Evolutionary conservation across 768 basidiomycete genomes (phyloP).

Genomic region (Hypholoma sublateritium): DNA sequence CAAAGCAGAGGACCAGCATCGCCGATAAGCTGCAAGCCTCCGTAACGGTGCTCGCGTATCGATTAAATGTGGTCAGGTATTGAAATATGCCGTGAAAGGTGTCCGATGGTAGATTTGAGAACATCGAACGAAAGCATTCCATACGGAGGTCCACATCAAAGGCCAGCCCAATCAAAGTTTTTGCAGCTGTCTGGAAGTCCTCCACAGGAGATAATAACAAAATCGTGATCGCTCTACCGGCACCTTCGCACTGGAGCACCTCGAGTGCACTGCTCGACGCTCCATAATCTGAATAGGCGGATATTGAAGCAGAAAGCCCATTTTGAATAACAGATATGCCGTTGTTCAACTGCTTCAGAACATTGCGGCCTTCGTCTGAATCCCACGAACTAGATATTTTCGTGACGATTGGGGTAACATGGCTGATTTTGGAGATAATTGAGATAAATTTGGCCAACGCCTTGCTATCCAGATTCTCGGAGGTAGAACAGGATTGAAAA

Average conservation of each 20-base stretch:
- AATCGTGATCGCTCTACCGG: conserved; percentile 58
- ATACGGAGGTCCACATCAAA: conserved; percentile 88
- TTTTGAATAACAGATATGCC: conserved; percentile 56
- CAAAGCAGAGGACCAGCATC: conserved; percentile 87
- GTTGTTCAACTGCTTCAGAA: conserved; percentile 60
- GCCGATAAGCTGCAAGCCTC: conserved; percentile 92
- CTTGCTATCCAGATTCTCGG: conserved; percentile 57
- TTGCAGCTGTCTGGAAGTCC: conserved; percentile 70
- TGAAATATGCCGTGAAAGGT: conserved; percentile 69
- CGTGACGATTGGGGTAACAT: conserved; percentile 62
- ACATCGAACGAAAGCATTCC: conserved; percentile 82
- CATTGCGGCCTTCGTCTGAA: conserved; percentile 23
- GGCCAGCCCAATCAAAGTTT: conserved; percentile 79
- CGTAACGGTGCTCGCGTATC: conserved; percentile 60
- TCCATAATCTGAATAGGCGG: conserved; percentile 64
- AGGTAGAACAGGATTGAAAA: conserved; percentile 52
- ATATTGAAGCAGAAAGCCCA: conserved; percentile 63
- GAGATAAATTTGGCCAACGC: conserved; percentile 60
- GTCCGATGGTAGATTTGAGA: conserved; percentile 63
- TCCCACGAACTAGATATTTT: conserved; percentile 44
- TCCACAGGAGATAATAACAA: conserved; percentile 85
- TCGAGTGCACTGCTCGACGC: conserved; percentile 48
- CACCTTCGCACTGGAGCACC: conserved; percentile 54
- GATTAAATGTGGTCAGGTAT: conserved; percentile 67
- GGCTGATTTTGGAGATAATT: conserved; percentile 57